Conservation (phyloP, 305 asterid genomes). For the Withania somnifera region DNA sequence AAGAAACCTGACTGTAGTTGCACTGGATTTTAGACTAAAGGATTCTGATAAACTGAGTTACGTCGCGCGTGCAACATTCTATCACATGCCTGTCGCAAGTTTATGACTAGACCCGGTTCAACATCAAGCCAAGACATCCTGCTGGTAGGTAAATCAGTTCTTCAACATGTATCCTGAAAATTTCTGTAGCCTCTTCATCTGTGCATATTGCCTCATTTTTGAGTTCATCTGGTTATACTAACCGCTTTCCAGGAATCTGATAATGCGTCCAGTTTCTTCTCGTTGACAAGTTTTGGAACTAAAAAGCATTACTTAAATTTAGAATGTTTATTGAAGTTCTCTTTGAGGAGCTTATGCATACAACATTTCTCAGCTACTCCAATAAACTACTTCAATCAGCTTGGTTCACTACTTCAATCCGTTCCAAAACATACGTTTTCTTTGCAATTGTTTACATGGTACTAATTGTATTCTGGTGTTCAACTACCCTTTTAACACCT, state of each 20-base stretch:
- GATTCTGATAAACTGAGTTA: conserved; percentile 10
- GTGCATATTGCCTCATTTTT: not conserved
- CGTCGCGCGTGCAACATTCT: conserved; percentile 7
- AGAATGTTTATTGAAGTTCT: not conserved
- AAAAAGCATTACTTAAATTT: not conserved
- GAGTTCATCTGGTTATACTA: not conserved
- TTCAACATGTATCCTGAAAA: not conserved
- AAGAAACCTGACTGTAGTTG: conserved; percentile 5
- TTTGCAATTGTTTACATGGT: not conserved
- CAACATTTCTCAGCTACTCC: not conserved
- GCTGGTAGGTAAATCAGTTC: not conserved
- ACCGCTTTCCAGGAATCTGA: not conserved
- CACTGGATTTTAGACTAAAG: conserved; percentile 3
- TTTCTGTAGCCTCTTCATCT: not conserved
- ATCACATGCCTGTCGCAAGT: conserved; percentile 6
- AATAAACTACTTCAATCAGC: not conserved
- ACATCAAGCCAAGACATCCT: not conserved
- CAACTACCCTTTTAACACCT: not conserved
- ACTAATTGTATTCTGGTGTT: not conserved
- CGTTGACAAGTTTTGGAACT: not conserved
- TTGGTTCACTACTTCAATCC: not conserved
- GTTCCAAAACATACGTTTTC: not conserved
- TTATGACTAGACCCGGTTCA: not conserved
- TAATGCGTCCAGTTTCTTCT: not conserved
- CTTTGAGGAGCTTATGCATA: not conserved